Conservation (phyloP, 495 filamentous ascomycete species). For the Neurospora sp. region DNA sequence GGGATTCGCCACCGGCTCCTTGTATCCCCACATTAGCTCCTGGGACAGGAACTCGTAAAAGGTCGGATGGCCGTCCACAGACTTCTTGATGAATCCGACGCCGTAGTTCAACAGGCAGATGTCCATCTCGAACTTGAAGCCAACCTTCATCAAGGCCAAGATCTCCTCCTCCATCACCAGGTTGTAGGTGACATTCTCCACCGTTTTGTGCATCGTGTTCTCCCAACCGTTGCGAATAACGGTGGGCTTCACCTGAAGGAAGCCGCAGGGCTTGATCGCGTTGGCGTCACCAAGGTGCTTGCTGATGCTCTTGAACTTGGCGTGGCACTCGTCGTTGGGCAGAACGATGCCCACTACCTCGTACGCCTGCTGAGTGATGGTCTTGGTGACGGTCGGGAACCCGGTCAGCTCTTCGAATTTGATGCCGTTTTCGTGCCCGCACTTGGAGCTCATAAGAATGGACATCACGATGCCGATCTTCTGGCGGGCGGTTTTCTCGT, state of each 20-base stretch:
- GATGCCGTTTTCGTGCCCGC: background rate
- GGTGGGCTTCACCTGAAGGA: conserved; percentile 26
- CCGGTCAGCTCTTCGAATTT: background rate
- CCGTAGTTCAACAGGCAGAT: conserved; percentile 56
- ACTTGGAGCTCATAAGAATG: conserved; percentile 5
- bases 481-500: conserved; percentile 4
- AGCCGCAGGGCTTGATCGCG: conserved; percentile 19
- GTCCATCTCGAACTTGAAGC: conserved; percentile 63
- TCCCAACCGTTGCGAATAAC: conserved; percentile 30
- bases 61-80: conserved; percentile 45
- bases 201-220: conserved; percentile 8
- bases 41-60: conserved; percentile 60
- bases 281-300: conserved; percentile 12
- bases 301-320: conserved; percentile 11
- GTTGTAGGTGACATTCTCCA: conserved; percentile 9
- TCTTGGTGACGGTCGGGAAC: conserved; percentile 4
- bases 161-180: conserved; percentile 31
- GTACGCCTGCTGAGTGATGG: conserved; percentile 21
- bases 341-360: conserved; percentile 20
- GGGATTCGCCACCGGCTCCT: conserved; percentile 37
- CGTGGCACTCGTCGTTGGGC: conserved; percentile 10
- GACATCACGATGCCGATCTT: conserved; percentile 6
- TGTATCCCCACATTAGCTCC: conserved; percentile 60
- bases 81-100: conserved; percentile 45
- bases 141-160: conserved; percentile 51